Base-by-base conservation (phyloP, 495 filamentous ascomycete genomes). In the Ramalina intermedia region DNA sequence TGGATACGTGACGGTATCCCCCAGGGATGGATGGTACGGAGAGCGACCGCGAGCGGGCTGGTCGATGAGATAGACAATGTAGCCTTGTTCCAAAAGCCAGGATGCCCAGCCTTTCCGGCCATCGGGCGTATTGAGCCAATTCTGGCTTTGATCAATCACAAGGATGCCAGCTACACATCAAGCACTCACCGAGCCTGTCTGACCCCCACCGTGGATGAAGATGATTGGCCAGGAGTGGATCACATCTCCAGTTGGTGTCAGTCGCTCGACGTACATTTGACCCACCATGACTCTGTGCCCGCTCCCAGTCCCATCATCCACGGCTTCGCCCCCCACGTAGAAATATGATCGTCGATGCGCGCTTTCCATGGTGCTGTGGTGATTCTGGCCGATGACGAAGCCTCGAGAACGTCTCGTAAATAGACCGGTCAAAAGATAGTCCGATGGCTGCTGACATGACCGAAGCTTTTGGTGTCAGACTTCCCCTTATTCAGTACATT, bases 61-160 rank as follows among this genome's bases (percentile, higher is more conserved):
- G 48, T 76, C 71, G 17, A 66, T 57, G 46, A 72, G 52, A 49
- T 69, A 73, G 50, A 74, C 66, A 24, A 55, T 56, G 55, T 69
- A 70, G 11, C 73, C 71, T 37, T 63, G 50, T n/a, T 62, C 56
- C 16, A 72, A 47, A 54, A 75, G 76, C 44, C 58, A 72, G 5
- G 66, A 63, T 17, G 69, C 71, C 73, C 74, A 76, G 40, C 71
- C 73, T n/a, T 56, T 57, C 2, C 62, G 55, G 12, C 65, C 66
- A 43, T 78, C 72, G 12, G 73, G 70, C 36, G 70, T 77, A 26
- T 67, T 65, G 35, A 72, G 58, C 61, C 66, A 77, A 47, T 71
- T 69, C 66, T 69, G 27, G 13, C 36, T 1, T 9, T 27, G 11
- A 27, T 12, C 27, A 12, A 14, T 11, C 21, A 14, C 13, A 46